Evolutionary conservation across 345 rosid species (phyloP), one percentile per base, ranked within the genome.

Genomic region (Hirschfeldia incana): DNA sequence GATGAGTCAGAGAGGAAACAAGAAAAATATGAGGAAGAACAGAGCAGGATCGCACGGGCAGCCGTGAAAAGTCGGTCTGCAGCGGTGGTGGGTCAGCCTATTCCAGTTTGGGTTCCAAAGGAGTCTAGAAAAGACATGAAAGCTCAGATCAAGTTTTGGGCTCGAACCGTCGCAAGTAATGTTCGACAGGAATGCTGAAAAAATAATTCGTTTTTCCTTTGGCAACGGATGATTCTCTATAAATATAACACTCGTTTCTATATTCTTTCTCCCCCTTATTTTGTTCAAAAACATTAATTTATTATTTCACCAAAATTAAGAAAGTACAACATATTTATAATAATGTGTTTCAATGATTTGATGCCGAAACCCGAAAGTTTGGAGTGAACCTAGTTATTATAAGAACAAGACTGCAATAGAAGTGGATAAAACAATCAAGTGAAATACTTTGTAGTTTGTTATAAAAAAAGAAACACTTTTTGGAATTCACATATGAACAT

Each of bases 111-210:
- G 83, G 82, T 42, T 5, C 34, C 81, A 27, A 85, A 84, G 55
- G 83, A 79, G 49, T 84, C 90, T 1, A 64, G 83, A 3, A 70
- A 64, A 76, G 90, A 85, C 26, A 88, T 88, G 92, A 89, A 91
- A 71, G 85, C 87, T 51, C 88, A 88, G 16, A 82, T 91, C 85
- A 91, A 87, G 84, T 88, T 84, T 5, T 91, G 96, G 93, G 93
- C 93, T 5, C 76, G 92, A 78, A 85, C 89, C 11, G 93, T 89
- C 42, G 96, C 96, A 2, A 87, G 87, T 58, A 88, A 91, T 69
- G 89, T 87, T 72, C 78, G 84, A 13, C 84, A 86, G 80, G 85
- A 86, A 69, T 84, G 88, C 76, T 86, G 74, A 61, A 80, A 12
- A 26, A 0, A 46, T 55, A 65, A 6, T 30, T 61, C 6, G 3